Evolutionary conservation across 192 early-diverging fungal species (phyloP).

Genomic region (Podochytrium sp.): DNA sequence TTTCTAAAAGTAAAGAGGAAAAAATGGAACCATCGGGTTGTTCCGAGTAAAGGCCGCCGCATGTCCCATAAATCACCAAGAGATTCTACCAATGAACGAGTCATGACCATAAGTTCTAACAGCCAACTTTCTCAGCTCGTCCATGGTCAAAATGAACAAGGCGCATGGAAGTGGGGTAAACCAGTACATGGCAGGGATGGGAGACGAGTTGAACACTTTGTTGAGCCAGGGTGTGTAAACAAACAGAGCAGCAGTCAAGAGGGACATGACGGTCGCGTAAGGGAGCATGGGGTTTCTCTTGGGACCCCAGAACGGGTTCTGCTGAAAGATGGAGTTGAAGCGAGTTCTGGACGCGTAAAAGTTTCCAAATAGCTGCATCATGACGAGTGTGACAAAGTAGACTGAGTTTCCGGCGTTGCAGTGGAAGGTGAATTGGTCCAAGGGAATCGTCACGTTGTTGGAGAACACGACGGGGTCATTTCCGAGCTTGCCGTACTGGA

Average conservation of each 20-base stretch:
- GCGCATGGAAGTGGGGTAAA: conserved; percentile 64
- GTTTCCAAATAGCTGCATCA: conserved; percentile 46
- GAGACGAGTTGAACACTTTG: conserved; percentile 56
- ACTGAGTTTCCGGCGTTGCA: conserved; percentile 4
- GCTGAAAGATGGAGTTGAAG: conserved; percentile 58
- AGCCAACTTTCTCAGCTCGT: conserved; percentile 67
- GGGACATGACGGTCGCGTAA: conserved; percentile 51
- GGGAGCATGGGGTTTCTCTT: conserved; percentile 63
- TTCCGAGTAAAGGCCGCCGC: too few species aligned
- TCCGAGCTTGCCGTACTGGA: not conserved
- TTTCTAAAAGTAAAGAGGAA: too few species aligned
- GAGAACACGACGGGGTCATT: conserved; percentile 6
- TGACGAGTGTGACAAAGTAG: conserved; percentile 28
- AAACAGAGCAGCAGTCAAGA: conserved; percentile 37
- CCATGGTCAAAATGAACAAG: conserved; percentile 57
- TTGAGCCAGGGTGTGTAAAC: conserved; percentile 62
- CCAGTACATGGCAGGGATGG: conserved; percentile 68
- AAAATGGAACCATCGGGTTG: too few species aligned
- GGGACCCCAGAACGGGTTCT: conserved; percentile 64
- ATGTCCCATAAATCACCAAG: too few species aligned
- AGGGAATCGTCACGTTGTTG: not conserved
- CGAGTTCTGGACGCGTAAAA: conserved; percentile 60
- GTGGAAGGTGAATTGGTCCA: not conserved
- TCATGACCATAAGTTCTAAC: conserved; percentile 42
- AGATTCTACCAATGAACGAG: conserved; percentile 56